These are phyloP conservation scores for Babesia ovis DNA, from an alignment of 169 alveolate genomes.

Conservation along the genomic window DNA sequence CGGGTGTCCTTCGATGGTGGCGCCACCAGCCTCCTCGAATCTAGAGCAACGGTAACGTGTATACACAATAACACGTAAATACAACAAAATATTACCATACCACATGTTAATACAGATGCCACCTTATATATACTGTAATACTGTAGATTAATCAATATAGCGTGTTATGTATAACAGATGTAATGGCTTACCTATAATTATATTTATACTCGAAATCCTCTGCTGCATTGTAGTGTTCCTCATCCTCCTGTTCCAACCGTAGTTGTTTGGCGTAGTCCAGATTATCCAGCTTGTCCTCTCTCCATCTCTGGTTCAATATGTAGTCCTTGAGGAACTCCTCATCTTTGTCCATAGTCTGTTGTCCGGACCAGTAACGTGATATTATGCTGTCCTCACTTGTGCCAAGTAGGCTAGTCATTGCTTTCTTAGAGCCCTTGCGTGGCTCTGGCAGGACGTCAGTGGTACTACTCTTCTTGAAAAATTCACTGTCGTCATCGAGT, in stretches of 20 bases:
- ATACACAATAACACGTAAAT: too few relatives aligned
- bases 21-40: constrained; percentile 60
- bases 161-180: neutral
- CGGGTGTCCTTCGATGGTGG: constrained; percentile 52
- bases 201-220: constrained; percentile 73
- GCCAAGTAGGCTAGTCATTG: neutral
- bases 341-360: constrained; percentile 67
- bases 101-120: too few relatives aligned
- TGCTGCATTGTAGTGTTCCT: constrained; percentile 70
- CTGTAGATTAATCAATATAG: too few relatives aligned
- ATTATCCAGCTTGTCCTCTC: constrained; percentile 71
- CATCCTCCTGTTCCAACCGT: constrained; percentile 67
- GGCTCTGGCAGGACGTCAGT: constrained; percentile 62
- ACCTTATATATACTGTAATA: too few relatives aligned
- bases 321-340: constrained; percentile 79
- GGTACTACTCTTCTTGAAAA: constrained; percentile 53
- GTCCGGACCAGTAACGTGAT: constrained; percentile 60
- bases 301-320: constrained; percentile 77
- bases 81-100: too few relatives aligned
- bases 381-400: constrained; percentile 50
- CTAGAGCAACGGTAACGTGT: too few relatives aligned
- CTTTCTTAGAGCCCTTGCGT: neutral
- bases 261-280: constrained; percentile 15
- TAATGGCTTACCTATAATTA: constrained; percentile 63
- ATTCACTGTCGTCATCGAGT: constrained; percentile 60